Evolutionary conservation across 371 early-diverging fungal genomes (phyloP), one percentile per base, ranked within the genome.

Genomic region (Circinella umbellata): DNA sequence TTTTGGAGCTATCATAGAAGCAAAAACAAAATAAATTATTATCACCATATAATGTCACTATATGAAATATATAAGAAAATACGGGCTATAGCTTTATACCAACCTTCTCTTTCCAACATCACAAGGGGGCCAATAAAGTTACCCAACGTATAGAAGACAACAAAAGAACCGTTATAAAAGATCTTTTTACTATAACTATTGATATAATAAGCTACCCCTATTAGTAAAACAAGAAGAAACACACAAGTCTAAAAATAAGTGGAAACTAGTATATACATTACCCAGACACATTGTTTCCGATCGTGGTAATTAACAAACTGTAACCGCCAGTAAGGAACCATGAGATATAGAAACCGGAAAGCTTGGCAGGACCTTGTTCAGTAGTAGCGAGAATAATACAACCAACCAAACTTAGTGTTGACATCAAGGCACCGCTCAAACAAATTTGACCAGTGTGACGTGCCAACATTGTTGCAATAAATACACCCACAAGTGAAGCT

Each of bases 111-210:
- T 13, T 48, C 62, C 10, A 66, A 35, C 71, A 71, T 71, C 34
- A 66, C 60, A 8, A 66, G 54, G 10, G 71, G 71, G n/a, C 71
- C 82, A 18, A 68, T 64, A 46, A 82, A 76, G 42, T 78, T 76
- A 54, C 80, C 82, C 10, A 80, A 6, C 10, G 75, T 78, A 48
- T 69, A 76, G 14, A 67, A 71, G 34, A 75, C 63, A 59, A 78
- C 63, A 20, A 73, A 70, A 47, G 72, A 68, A 13, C 66, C 78
- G 35, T 82, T 76, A 53, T 76, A 80, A 20, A 79, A 70, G 11
- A 74, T 48, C 65, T 81, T 81, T 48, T 81, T 81, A 34, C 48
- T 47, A 61, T 55, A 34, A 68, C 70, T 68, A n/a, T 34, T 57
- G 13, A 69, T 73, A 10, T 61, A 66, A 36, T 66, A 55, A 18